Conservation (phyloP, 768 basidiomycete genomes). For the Pleurotus platypus region DNA sequence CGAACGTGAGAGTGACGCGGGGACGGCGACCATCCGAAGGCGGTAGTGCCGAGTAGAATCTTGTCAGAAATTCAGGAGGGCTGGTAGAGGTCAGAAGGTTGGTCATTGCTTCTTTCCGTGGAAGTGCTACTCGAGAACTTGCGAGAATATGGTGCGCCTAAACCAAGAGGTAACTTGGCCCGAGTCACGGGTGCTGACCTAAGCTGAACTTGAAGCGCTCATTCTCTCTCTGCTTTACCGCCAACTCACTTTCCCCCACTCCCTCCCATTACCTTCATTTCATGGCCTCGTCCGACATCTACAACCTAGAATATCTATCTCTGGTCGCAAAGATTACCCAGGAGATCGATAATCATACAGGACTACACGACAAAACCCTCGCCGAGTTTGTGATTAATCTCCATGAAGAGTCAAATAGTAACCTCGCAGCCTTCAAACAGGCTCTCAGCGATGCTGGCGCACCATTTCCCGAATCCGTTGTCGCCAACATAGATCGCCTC, state of each 20-base stretch:
- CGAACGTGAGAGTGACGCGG: constrained; percentile 78
- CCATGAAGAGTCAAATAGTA: constrained; percentile 76
- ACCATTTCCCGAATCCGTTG: constrained; percentile 84
- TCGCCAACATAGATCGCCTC: constrained; percentile 91
- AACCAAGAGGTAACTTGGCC: too few species aligned
- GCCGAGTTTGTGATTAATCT: constrained; percentile 94
- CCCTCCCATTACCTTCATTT: not conserved
- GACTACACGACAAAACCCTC: constrained; percentile 84
- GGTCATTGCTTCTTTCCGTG: not conserved
- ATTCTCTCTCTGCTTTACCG: not conserved
- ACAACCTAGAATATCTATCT: constrained; percentile 91
- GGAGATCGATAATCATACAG: constrained; percentile 87
- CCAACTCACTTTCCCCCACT: not conserved
- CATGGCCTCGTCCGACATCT: constrained; percentile 76
- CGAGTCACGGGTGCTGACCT: too few species aligned
- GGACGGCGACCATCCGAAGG: constrained; percentile 33
- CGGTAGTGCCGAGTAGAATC: constrained; percentile 19
- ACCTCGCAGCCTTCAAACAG: constrained; percentile 74
- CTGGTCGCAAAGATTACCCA: constrained; percentile 89
- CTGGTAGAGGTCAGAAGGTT: constrained; percentile 3
- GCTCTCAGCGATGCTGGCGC: constrained; percentile 77
- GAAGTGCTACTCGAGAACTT: too few species aligned
- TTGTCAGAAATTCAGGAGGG: constrained; percentile 21
- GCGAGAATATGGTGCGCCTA: too few species aligned
- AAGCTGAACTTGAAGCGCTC: too few species aligned